Evolutionary conservation across 345 rosid species (phyloP), one percentile per base, ranked within the genome.

Genomic region (Tarenaya hassleriana): DNA sequence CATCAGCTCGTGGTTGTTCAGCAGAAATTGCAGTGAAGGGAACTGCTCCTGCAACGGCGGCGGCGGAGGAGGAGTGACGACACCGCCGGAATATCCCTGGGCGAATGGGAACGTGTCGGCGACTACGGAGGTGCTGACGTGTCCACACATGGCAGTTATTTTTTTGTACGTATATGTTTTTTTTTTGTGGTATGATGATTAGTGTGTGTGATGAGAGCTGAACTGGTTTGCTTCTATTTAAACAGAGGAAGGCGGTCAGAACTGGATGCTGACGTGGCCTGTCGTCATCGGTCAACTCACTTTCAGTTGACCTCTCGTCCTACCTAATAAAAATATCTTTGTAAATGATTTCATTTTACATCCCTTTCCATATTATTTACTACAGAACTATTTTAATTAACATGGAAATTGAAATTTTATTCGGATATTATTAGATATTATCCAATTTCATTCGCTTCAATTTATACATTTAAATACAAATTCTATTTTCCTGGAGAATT

Each of bases 241-340:
- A 66, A 52, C 50, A 51, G 63, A 41, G 50, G 56, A 34, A 12
- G 4, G 14, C 20, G 33, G 37, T 14, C 13, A 32, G n/a, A 15
- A 11, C 10, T 31, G 49, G 55, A 54, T 21, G 63, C 21, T 72
- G 81, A 76, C 73, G 80, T 71, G 71, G 66, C 16, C 0, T 14
- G 19, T 72, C 72, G 68, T 62, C 63, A 64, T 37, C 0, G 3
- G 7, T 53, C 8, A 54, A 67, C 47, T 41, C 10, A 40, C 3
- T 10, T 29, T 42, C 58, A 68, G 88, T 79, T 81, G 88, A 81
- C 84, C n/a, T n/a, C n/a, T n/a, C n/a, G n/a, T n/a, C n/a, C n/a
- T n/a, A n/a, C n/a, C n/a, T n/a, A n/a, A n/a, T n/a, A n/a, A n/a
- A n/a, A n/a, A n/a, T n/a, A n/a, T n/a, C n/a, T n/a, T n/a, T n/a